Base-by-base conservation (phyloP, 352 stramenopile species). In the Phytopythium cucurbitacearum region DNA sequence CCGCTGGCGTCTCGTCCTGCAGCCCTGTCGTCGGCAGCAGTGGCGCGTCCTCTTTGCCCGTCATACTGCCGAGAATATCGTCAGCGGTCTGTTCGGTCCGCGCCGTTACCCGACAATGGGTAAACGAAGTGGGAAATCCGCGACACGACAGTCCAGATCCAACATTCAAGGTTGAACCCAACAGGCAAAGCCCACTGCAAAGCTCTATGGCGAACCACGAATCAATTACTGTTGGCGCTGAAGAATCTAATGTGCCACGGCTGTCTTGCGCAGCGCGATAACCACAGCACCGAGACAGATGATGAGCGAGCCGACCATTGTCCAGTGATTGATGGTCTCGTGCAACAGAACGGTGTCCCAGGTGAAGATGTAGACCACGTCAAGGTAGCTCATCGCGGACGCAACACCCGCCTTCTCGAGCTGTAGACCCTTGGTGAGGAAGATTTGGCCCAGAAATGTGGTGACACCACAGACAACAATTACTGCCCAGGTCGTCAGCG, bases 341-440 rank as follows among this genome's bases (percentile, higher is more conserved):
- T 61, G 53, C 3, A 85, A 62, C 38, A 81, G 61, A 15, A 63
- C 28, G 12, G 59, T 62, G 59, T 89, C 76, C 73, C 74, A 87
- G 13, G 85, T 51, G 47, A 89, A 89, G 5, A 86, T 72, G 59
- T 69, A 85, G 7, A 85, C 73, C 7, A 89, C 74, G 57, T 87
- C 79, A 34, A 87, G 43, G 48, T 86, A 89, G 12, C 79, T 67
- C 78, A 89, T 89, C 16, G 85, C 76, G 1, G 79, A 72, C 5
- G 79, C 81, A 13, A 85, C 48, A 35, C 79, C 81, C 7, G 70
- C 73, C 48, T 86, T 80, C 44, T 89, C 81, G 5, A 88, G 59
- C 50, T 92, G 78, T 42, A 92, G 85, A 11, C 81, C 81, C 38
- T 74, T 71, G 8, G 81, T 89, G 36, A 92, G 64, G 33, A 71